phyloP scores from a whole-genome alignment of 2,329 filamentous ascomycete species.

The Aspergillus sp. region DNA sequence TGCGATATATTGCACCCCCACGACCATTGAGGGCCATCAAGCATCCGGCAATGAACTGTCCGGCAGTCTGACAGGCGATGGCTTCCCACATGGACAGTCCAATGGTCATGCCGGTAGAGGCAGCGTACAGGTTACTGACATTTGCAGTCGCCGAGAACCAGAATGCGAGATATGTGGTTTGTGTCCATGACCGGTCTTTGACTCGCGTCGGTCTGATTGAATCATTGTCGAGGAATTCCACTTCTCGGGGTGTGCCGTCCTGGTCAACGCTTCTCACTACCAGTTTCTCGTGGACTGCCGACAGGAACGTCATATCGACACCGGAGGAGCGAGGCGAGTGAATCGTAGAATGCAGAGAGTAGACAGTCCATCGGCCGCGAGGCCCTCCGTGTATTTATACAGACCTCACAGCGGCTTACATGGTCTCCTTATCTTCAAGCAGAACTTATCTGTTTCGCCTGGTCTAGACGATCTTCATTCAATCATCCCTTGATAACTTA shows the following conservation, averaged over 20 bases:
- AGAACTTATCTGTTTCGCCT: too few relatives aligned
- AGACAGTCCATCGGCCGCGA: neutral
- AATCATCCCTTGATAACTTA: too few relatives aligned
- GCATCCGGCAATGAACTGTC: conserved; percentile 34
- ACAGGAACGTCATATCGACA: neutral
- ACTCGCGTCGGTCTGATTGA: conserved; percentile 41
- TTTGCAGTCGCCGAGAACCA: conserved; percentile 42
- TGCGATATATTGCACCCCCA: conserved; percentile 44
- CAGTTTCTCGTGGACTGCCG: conserved; percentile 12
- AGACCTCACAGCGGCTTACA: too few relatives aligned
- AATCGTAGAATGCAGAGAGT: neutral
- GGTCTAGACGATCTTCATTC: too few relatives aligned
- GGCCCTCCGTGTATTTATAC: too few relatives aligned
- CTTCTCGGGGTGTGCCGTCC: conserved; percentile 12
- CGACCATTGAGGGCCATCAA: conserved; percentile 44
- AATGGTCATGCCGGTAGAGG: conserved; percentile 38
- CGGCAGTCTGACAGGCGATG: conserved; percentile 40
- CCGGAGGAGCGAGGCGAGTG: too few relatives aligned
- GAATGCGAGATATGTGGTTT: conserved; percentile 41
- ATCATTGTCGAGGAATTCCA: conserved; percentile 37
- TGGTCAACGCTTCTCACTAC: conserved; percentile 17
- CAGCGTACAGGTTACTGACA: conserved; percentile 40
- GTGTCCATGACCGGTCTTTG: conserved; percentile 42
- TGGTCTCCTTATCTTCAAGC: too few relatives aligned
- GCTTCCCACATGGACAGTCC: conserved; percentile 53